Base-by-base conservation (phyloP, 768 basidiomycete genomes). In the Lactifluus volemus region DNA sequence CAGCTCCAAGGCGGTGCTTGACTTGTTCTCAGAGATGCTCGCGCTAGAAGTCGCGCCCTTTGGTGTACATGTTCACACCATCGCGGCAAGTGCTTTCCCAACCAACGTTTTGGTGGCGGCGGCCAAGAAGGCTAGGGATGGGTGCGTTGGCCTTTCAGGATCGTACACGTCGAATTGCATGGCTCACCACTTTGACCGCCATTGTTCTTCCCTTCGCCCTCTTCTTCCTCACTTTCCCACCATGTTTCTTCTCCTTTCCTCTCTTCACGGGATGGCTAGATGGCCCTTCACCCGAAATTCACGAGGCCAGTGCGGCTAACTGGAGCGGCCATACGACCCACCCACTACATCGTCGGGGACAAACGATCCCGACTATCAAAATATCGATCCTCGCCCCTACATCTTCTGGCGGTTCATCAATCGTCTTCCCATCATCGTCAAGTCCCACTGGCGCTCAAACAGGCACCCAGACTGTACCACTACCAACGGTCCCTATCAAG, bases 171-270 rank as follows among this genome's bases (percentile, higher is more conserved):
- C 74, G 73, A 49, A 76, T 70, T 36, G 77, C 75, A 47, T 76
- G 81, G 25, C 72, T 76, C 54, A 74, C 76, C 55, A 72, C 73
- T 68, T 81, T 78, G 79, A 75, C 81, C 1, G 77, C 84, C 56
- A 56, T 88, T 45, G 63, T 84, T 38, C 75, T 86, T 2, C 87
- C 87, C 2, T 64, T 84, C 10, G 65, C 75, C 5, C 76, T 89
- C 53, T 68, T 85, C 42, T 57, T 84, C 47, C 76, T 88, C 61
- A 81, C 83, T 11, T 68, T 74, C 3, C 80, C 77, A 12, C 79
- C 80, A 15, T 80, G 75, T n/a, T 84, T 77, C 70, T 47, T 78
- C 60, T 70, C 77, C 10, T 83, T 80, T 65, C 80, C 79, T 36
- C 74, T 71, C 47, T 71, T 74, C 34, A 74, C 82, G 63, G 79